These are phyloP conservation scores for Pseudogymnoascus sp. DNA, from an alignment of 2,329 filamentous ascomycete genomes.

Conservation along the genomic window DNA sequence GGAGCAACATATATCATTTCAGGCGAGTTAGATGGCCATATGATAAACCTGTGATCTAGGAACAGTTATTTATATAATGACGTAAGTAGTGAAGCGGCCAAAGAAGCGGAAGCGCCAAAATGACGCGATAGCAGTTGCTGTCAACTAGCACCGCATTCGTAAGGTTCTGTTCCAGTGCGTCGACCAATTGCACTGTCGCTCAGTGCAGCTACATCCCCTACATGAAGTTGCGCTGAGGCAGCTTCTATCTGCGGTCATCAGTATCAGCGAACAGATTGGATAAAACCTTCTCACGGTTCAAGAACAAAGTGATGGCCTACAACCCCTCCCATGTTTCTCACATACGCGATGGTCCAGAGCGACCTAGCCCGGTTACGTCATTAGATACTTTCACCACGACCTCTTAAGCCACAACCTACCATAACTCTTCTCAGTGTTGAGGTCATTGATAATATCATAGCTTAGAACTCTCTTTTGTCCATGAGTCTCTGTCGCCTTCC, in stretches of 20 bases:
- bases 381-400: not conserved
- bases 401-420: not conserved
- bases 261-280: not conserved
- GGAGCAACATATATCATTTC: not conserved
- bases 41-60: not conserved
- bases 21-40: not conserved
- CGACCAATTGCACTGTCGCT: not conserved
- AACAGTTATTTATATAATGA: conserved; percentile 1
- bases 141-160: not conserved
- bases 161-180: not conserved
- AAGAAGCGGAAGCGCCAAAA: not conserved
- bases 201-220: not conserved
- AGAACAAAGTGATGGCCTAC: not conserved
- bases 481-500: not conserved
- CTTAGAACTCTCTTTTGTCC: not conserved
- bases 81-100: not conserved
- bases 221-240: not conserved
- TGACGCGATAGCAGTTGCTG: not conserved
- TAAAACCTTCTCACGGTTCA: not conserved
- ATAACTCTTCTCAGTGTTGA: not conserved
- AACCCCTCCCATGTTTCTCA: not conserved
- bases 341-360: not conserved
- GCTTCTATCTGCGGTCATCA: not conserved
- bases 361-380: not conserved
- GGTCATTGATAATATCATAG: not conserved